Percentiles rank a stretch among this genome's conserved stretches.
phyloP scores from a whole-genome alignment of 306 rosid genomes.

The Acacia melanoxylon region DNA sequence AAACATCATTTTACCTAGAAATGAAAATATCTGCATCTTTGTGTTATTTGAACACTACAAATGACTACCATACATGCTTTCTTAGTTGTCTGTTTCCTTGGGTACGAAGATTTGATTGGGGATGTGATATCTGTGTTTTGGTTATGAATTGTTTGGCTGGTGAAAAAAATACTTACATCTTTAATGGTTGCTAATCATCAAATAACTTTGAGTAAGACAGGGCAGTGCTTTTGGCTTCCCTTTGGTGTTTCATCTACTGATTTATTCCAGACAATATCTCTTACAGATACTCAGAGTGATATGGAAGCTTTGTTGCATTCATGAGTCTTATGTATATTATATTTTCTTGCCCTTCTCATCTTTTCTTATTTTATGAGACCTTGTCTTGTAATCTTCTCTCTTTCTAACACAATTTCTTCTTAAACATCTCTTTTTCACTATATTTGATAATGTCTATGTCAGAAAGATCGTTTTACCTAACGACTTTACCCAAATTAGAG shows the following conservation, averaged over 20 bases:
- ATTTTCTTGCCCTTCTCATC: background rate
- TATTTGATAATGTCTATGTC: background rate
- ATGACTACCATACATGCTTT: background rate
- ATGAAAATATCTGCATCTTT: background rate
- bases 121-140: background rate
- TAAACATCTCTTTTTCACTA: background rate
- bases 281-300: background rate
- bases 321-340: background rate
- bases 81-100: background rate
- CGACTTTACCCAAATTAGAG: background rate
- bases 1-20: background rate
- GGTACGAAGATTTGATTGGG: background rate
- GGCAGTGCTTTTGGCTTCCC: background rate
- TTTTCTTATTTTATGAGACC: background rate
- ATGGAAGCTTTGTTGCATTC: background rate
- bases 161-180: background rate
- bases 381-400: slow-evolving; percentile 1
- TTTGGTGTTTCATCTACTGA: background rate
- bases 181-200: background rate
- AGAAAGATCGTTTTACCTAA: background rate
- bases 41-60: background rate
- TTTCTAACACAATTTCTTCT: background rate
- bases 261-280: background rate
- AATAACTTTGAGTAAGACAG: background rate
- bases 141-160: background rate